Evolutionary conservation across 1,284 basidiomycete species (phyloP).

Genomic region (Ustilago bromivora): DNA sequence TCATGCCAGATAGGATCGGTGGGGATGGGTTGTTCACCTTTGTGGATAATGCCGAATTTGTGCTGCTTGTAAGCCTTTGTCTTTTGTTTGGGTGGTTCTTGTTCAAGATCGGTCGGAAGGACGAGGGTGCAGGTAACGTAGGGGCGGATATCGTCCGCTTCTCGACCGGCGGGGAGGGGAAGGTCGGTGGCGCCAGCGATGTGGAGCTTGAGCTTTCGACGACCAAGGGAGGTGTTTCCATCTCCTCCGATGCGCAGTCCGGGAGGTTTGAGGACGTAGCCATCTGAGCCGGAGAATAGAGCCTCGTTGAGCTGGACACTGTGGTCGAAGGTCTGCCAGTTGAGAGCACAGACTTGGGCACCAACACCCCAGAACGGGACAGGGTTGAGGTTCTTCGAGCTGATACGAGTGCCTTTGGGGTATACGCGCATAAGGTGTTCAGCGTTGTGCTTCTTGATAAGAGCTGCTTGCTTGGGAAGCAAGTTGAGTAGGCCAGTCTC

Average conservation of each 20-base stretch:
- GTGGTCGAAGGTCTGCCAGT: constrained; percentile 74
- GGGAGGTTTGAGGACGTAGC: constrained; percentile 75
- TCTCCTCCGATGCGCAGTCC: constrained; percentile 52
- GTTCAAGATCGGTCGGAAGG: constrained; percentile 37
- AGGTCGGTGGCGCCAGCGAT: constrained; percentile 62
- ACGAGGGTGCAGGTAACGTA: constrained; percentile 64
- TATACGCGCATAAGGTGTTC: constrained; percentile 75
- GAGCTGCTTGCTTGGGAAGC: constrained; percentile 67
- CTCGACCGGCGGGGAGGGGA: constrained; percentile 47
- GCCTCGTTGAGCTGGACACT: constrained; percentile 74
- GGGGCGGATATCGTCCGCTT: constrained; percentile 56
- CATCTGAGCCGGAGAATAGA: constrained; percentile 75
- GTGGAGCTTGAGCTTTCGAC: constrained; percentile 44
- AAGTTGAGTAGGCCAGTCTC: constrained; percentile 73
- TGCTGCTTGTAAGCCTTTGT: constrained; percentile 58
- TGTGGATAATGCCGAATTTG: constrained; percentile 51
- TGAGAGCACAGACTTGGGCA: constrained; percentile 76
- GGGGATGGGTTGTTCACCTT: constrained; percentile 53
- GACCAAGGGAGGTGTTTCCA: constrained; percentile 49
- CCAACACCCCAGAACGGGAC: constrained; percentile 74
- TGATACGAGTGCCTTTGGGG: constrained; percentile 75
- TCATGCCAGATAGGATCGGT: constrained; percentile 60
- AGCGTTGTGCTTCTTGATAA: constrained; percentile 70
- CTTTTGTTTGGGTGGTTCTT: constrained; percentile 55
- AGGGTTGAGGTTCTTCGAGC: constrained; percentile 57